Base-by-base conservation (phyloP, 768 basidiomycete genomes). In the Boletus rubropictus region DNA sequence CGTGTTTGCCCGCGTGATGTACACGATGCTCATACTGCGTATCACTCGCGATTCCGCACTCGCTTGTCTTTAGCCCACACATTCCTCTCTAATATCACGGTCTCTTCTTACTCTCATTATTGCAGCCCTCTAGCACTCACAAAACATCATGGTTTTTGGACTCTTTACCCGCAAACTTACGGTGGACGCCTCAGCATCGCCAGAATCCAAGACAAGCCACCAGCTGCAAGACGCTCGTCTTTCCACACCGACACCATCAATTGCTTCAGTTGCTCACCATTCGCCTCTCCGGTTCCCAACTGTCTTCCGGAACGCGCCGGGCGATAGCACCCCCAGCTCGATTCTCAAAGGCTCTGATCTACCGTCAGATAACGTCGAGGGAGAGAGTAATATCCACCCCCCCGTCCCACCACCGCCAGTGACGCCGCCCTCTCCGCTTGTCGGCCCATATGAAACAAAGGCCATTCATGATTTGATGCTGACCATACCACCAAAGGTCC, bases 401-500 rank as follows among this genome's bases (percentile, higher is more conserved):
- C 47, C 42, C 42, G 53, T 57, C 34, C 61, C 50, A n/a, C 60
- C 53, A 31, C 55, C 55, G 7, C 56, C 65, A n/a, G 56, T 62
- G 24, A 65, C 67, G 22, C 59, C 65, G 12, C 53, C 69, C 4
- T 60, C 69, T n/a, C 60, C 59, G 7, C 74, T 71, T n/a, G 56
- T 62, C 42, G 66, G 68, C 3, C 68, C 71, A 7, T 68, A 68
- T 12, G 72, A 80, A 53, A 60, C 77, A 4, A 58, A 66, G 24
- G 56, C 69, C 11, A 67, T 88, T 2, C 66, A 73, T 37, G 57
- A 75, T 6, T 73, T 84, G 51, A 70, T 88, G 57, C 60, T 69
- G 25, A 72, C 78, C 11, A 74, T 87, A 33, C 86, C 86, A 10
- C 69, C 85, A 7, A 82, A 85, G 63, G 80, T 74, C 0, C 69